A percentile compares a stretch with the other conserved stretches of the same genome.
Evolutionary conservation across 768 basidiomycete species (phyloP).

Genomic region (Lactifluus echinatus): DNA sequence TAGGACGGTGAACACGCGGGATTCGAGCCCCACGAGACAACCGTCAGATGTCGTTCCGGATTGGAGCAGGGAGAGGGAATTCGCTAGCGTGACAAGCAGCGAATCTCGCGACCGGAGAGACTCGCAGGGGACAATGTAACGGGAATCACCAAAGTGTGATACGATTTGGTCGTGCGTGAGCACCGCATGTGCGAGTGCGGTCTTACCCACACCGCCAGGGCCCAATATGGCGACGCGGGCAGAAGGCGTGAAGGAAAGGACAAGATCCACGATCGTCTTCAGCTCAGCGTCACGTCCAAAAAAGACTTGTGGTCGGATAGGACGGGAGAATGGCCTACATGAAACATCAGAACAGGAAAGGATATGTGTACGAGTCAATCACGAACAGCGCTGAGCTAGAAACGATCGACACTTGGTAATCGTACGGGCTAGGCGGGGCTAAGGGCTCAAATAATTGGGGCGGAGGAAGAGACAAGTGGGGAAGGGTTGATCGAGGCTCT

Average conservation of each 20-base stretch:
- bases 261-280: background rate
- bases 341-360: background rate
- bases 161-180: conserved; percentile 24
- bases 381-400: conserved; percentile 5
- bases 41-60: background rate
- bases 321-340: conserved; percentile 3
- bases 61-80: conserved; percentile 19
- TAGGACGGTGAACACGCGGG: background rate
- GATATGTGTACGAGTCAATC: background rate
- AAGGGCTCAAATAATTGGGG: background rate
- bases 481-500: background rate
- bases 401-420: background rate
- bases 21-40: conserved; percentile 1
- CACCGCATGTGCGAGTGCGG: conserved; percentile 30
- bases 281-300: conserved; percentile 16
- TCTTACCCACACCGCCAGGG: conserved; percentile 35
- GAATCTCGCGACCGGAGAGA: conserved; percentile 8
- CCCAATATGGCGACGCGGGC: conserved; percentile 22
- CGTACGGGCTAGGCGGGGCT: background rate
- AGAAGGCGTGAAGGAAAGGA: background rate
- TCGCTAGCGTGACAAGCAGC: conserved; percentile 23
- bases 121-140: conserved; percentile 32
- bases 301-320: conserved; percentile 9
- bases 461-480: background rate
- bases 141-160: conserved; percentile 22